A percentile compares a stretch with the other conserved stretches of the same genome.
phyloP scores from a whole-genome alignment of 345 rosid genomes.

The Turritis glabra region DNA sequence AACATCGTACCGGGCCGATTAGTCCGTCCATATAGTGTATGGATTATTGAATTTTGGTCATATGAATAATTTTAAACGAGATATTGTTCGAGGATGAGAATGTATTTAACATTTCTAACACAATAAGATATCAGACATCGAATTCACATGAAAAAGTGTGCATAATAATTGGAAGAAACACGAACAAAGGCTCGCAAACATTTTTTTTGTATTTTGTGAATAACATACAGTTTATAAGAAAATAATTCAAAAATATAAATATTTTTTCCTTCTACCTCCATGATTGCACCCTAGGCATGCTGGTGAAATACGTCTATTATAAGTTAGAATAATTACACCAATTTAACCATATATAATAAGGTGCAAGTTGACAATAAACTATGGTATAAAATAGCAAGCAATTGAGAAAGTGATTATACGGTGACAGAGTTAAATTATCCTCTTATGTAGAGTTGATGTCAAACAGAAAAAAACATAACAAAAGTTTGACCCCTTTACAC shows the following conservation, averaged over 20 bases:
- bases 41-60: neutral
- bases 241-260: no score
- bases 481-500: neutral
- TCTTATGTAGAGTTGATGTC: neutral
- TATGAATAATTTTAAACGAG: neutral
- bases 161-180: neutral
- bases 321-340: conserved; percentile 31
- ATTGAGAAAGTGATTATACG: neutral
- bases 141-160: neutral
- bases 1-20: neutral
- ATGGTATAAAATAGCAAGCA: neutral
- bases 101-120: neutral
- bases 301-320: conserved; percentile 27
- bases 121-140: neutral
- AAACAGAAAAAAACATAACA: neutral
- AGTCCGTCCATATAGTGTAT: neutral
- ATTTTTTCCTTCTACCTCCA: neutral
- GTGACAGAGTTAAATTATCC: neutral
- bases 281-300: conserved; percentile 33
- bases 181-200: neutral
- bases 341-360: conserved; percentile 18
- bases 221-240: neutral
- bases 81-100: neutral
- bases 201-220: neutral
- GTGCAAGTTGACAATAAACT: conserved; percentile 26